Evolutionary conservation across 768 basidiomycete species (phyloP), one percentile per base, ranked within the genome.

Genomic region (Favolaschia claudopus): DNA sequence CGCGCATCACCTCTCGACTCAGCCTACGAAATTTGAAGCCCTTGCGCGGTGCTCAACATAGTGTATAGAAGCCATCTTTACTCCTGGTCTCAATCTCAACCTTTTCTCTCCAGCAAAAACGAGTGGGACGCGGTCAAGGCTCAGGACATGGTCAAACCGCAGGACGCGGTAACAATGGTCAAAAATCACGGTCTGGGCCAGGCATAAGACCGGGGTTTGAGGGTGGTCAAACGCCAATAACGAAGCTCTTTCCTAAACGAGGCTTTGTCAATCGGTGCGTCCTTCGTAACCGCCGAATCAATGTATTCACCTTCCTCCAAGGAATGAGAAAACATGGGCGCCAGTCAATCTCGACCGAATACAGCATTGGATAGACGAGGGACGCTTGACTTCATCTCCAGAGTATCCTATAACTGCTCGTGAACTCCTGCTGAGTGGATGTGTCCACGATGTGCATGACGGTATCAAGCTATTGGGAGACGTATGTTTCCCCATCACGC

Each of bases 151-250:
- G 97, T 63, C 89, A 94, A 60, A 98, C 96, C 1, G 90, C 96
- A 10, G 94, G 94, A 64, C 85, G 94, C 53, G 97, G 97, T 76
- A 85, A 92, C 74, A 99, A 99, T 67, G 97, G 97, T 66, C 95
- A 96, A 75, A 96, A 95, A 58, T 89, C 97, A 33, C 87, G 96
- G 61, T 87, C 93, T 5, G 96, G 96, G 2, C 87, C 89, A 57
- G 92, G 94, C 5, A 91, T 93, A 28, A 85, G 83, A 65, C 81
- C 86, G 25, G 89, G 93, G 7, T 99, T 98, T 63, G 97, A 98
- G 74, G 97, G 97, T 70, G 97, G 97, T 62, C 96, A 98, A 73
- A 98, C 96, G 5, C 93, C 96, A 14, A 87, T 99, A 51, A 89
- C 92, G 6, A 89, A 93, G 62, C 79, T 88, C 39, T 92, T 96